Conservation (phyloP, 1,139 yeast species). For the Hansenula anomala region DNA sequence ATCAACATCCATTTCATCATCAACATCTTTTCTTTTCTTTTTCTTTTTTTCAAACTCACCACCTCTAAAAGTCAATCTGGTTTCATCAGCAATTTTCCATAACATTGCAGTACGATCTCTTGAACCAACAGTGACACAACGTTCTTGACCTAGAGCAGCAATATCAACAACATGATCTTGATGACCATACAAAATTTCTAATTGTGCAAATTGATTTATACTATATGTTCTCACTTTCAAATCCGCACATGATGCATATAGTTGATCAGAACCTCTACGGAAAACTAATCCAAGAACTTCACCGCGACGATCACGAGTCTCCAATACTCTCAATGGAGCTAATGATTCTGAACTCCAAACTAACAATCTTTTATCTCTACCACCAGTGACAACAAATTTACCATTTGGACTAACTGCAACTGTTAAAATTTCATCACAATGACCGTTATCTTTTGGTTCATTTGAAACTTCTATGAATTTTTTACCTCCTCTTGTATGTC, state of each 20-base stretch:
- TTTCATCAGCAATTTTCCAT: slow-evolving; percentile 96
- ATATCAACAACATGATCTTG: slow-evolving; percentile 86
- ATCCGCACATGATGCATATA: slow-evolving; percentile 92
- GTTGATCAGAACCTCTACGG: slow-evolving; percentile 76
- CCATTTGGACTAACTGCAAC: slow-evolving; percentile 90
- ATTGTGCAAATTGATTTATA: slow-evolving; percentile 79
- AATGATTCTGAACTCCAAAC: slow-evolving; percentile 84
- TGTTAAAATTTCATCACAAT: slow-evolving; percentile 68
- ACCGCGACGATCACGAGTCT: slow-evolving; percentile 65
- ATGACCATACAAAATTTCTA: slow-evolving; percentile 91
- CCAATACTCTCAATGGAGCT: slow-evolving; percentile 70
- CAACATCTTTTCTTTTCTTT: slow-evolving; percentile 32
- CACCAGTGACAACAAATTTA: slow-evolving; percentile 84
- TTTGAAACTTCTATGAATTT: slow-evolving; percentile 46
- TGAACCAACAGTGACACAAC: slow-evolving; percentile 94
- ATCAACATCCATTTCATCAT: slow-evolving; percentile 26
- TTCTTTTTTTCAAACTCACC: slow-evolving; percentile 60
- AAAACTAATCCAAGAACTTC: slow-evolving; percentile 70
- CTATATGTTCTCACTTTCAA: slow-evolving; percentile 85
- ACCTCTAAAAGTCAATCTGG: slow-evolving; percentile 89
- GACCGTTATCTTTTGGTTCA: slow-evolving; percentile 50
- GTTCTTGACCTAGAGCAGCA: slow-evolving; percentile 73
- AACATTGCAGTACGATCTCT: slow-evolving; percentile 93
- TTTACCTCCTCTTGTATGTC: slow-evolving; percentile 63
- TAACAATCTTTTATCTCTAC: slow-evolving; percentile 71